phyloP scores from a whole-genome alignment of 1,284 basidiomycete species.

The Ceratobasidium sp. region DNA sequence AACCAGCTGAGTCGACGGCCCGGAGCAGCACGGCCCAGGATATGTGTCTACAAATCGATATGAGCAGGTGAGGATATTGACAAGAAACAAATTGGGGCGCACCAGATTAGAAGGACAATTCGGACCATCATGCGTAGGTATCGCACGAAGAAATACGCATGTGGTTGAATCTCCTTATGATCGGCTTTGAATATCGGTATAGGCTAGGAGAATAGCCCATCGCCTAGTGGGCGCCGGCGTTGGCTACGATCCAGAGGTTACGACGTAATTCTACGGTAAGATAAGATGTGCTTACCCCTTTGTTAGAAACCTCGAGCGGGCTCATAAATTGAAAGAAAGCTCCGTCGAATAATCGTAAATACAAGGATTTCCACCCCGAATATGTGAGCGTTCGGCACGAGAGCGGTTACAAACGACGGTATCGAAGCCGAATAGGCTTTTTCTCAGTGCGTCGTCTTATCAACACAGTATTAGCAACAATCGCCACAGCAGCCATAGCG shows the following conservation, averaged over 20 bases:
- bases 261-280: slow-evolving; percentile 22
- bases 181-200: slow-evolving; percentile 64
- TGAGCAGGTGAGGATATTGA: too few species aligned
- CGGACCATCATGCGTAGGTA: too few species aligned
- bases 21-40: slow-evolving; percentile 73
- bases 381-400: too few species aligned
- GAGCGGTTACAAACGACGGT: slow-evolving; percentile 79
- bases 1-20: slow-evolving; percentile 70
- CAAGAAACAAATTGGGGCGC: not conserved
- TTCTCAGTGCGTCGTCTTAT: too few species aligned
- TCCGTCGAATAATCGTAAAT: too few species aligned
- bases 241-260: slow-evolving; percentile 61
- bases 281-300: slow-evolving; percentile 68
- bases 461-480: too few species aligned
- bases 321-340: too few species aligned
- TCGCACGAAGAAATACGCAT: slow-evolving; percentile 80
- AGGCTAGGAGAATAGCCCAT: slow-evolving; percentile 71
- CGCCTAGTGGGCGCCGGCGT: slow-evolving; percentile 66
- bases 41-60: slow-evolving; percentile 55
- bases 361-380: too few species aligned
- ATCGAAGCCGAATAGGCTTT: slow-evolving; percentile 55
- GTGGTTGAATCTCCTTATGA: slow-evolving; percentile 68
- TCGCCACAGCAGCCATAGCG: too few species aligned
- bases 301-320: too few species aligned
- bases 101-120: slow-evolving; percentile 76